Evolutionary conservation across 257 asterid species (phyloP), one percentile per base, ranked within the genome.

Genomic region (Coffea eugenioides): DNA sequence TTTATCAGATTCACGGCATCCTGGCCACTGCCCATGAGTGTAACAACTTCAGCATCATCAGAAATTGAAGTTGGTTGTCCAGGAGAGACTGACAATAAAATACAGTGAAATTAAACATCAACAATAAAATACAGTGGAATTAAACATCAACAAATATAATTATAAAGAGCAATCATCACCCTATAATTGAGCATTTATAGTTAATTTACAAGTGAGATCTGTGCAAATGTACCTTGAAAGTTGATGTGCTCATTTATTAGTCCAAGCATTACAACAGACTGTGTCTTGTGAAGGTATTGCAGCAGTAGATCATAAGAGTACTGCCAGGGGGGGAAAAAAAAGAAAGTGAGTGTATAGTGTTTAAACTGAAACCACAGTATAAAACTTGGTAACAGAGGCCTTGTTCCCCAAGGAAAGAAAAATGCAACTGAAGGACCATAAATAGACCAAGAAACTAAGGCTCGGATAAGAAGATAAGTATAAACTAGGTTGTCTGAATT

Each of bases 201-300:
- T 13, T 71, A 39, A 51, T 54, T 45, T 57, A 66, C 67, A 80
- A 41, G 71, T 62, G 75, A n/a, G 43, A 76, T 18, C 52, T 39
- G n/a, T 62, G 69, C n/a, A 83, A 74, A 34, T 72, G 79, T 72
- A 94, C 98, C 98, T 87, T 89, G 90, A 85, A 96, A 94, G 87
- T 96, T 92, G 81, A 96, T 96, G 88, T 90, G 99, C 90, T 96
- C 97, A 73, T 96, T 96, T 89, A 96, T 84, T 69, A 96, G 83
- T 81, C 99, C 98, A 83, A 96, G 97, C 96, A 96, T 94, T 67
- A 90, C 89, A 77, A 89, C 90, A 52, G 97, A 94, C 76, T 91
- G 96, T 43, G 90, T 87, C 89, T 96, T 96, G 90, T 96, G 98
- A 43, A 96, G 83, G 85, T 90, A 94, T 90, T 96, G 98, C 82